Evolutionary conservation across 495 filamentous ascomycete genomes (phyloP), one percentile per base, ranked within the genome.

Genomic region (Annulohypoxylon moriforme): DNA sequence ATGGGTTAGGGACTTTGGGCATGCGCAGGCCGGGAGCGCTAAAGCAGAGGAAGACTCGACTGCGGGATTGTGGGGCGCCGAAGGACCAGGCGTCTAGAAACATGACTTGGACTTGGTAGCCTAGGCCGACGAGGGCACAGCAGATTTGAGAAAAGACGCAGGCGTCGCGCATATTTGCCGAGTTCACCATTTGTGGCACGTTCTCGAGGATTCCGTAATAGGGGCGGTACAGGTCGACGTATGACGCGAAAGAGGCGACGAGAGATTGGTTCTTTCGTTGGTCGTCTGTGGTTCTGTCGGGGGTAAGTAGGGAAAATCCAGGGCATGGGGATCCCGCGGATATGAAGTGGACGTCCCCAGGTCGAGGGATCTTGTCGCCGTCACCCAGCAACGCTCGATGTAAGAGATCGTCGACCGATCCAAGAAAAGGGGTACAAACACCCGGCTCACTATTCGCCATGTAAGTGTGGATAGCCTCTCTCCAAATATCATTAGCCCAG

Each of bases 141-240:
- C 93, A 81, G 0, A 93, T 77, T 67, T 92, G 90, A 4, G 89
- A 87, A 44, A 92, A 88, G 1, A 90, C 83, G 67, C 92, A 91
- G 16, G 88, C 78, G 4, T 82, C 78, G 14, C 78, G 76, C 38
- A 77, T 73, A 14, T 57, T 76, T 27, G 71, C 75, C 36, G 58
- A 69, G 49, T 79, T 80, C 0, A 91, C 83, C 78, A 94, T 91
- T 1, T 71, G 77, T 3, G 83, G 71, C 0, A 94, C 92, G 67
- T 94, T 94, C 77, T 94, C 92, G 3, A 94, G 80, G 0, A 94
- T 44, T 13, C 87, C 91, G 75, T 92, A 93, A 25, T 87, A 83
- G 0, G 92, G 92, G 0, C 89, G 84, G 69, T 92, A 94, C 13
- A 93, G 82, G 64, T 94, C 92, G 3, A 94, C 80, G 64, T 85